Conservation (phyloP, 176 grass and related monocot genomes). For the Ananas comosus region DNA sequence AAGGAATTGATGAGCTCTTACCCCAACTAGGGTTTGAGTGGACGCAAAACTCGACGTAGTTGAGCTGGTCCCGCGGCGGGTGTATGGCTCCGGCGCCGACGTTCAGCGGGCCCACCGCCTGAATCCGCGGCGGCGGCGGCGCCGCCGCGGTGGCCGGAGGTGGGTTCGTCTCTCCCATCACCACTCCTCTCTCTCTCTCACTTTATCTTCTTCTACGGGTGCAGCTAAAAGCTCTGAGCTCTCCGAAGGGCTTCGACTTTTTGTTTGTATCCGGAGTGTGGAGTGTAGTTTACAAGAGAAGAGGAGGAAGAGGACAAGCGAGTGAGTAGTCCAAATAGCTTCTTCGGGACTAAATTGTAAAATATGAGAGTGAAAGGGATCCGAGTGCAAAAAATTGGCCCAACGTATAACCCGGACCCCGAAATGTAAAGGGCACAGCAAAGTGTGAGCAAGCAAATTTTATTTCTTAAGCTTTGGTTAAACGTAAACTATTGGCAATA, state of each 20-base stretch:
- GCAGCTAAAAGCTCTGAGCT: neutral
- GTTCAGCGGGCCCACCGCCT: constrained; percentile 13
- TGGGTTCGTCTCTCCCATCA: constrained; percentile 16
- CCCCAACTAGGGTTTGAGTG: constrained; percentile 89
- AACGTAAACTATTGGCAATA: too few species aligned
- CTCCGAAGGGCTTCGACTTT: neutral
- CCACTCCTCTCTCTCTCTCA: neutral
- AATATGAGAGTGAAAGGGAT: too few species aligned
- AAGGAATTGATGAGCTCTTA: constrained; percentile 29
- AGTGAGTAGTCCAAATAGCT: neutral
- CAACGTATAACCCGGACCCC: constrained; percentile 1
- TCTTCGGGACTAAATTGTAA: neutral
- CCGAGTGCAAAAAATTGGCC: neutral
- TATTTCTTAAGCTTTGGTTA: too few species aligned
- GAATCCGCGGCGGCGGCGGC: constrained; percentile 19
- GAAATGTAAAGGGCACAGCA: too few species aligned
- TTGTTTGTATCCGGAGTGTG: neutral
- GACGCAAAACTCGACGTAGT: constrained; percentile 73
- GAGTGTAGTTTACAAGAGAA: neutral
- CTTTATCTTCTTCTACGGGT: neutral
- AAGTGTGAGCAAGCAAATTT: too few species aligned
- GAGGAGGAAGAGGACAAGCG: neutral
- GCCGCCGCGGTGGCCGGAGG: constrained; percentile 4
- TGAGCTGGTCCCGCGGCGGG: constrained; percentile 64
- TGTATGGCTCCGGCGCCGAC: constrained; percentile 34